Conservation (phyloP, 148 eudicot genomes). For the Fagopyrum tataricum region DNA sequence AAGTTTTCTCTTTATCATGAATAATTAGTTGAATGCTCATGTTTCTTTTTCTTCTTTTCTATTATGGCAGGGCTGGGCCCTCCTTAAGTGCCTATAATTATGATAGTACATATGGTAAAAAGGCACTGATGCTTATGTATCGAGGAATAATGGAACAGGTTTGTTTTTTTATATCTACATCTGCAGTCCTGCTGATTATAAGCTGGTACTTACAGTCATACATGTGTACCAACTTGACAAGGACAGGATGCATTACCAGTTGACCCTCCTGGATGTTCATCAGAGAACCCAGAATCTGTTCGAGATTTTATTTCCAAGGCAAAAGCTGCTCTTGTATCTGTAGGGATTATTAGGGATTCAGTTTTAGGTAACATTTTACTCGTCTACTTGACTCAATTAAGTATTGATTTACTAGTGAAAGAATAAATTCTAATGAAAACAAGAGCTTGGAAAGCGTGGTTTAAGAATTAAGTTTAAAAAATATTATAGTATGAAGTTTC, state of each 20-base stretch:
- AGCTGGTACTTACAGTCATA: neutral
- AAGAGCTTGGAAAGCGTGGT: neutral
- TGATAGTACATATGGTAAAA: constrained; percentile 86
- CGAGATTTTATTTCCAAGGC: constrained; percentile 71
- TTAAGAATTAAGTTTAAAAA: neutral
- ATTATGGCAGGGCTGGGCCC: constrained; percentile 78
- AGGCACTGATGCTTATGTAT: constrained; percentile 66
- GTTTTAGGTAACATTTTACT: constrained; percentile 39
- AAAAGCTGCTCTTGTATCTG: constrained; percentile 89
- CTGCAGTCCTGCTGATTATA: neutral
- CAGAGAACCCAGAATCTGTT: constrained; percentile 68
- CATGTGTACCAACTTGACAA: neutral
- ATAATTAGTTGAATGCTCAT: neutral
- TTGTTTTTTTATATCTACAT: neutral
- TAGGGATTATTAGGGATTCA: constrained; percentile 85
- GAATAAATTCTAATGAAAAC: neutral
- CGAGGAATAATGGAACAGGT: constrained; percentile 90
- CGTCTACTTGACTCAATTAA: neutral
- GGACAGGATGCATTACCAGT: constrained; percentile 74
- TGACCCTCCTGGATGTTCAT: constrained; percentile 87
- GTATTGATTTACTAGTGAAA: neutral
- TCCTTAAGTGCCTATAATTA: constrained; percentile 85
- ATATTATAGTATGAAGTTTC: neutral
- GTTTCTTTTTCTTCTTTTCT: constrained; percentile 4
- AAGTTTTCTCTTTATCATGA: constrained; percentile 9